A percentile compares a stretch with the other conserved stretches of the same genome.
These are phyloP conservation scores for Eurotiales sp. DNA, from an alignment of 2,329 filamentous ascomycete genomes.

Conservation along the genomic window DNA sequence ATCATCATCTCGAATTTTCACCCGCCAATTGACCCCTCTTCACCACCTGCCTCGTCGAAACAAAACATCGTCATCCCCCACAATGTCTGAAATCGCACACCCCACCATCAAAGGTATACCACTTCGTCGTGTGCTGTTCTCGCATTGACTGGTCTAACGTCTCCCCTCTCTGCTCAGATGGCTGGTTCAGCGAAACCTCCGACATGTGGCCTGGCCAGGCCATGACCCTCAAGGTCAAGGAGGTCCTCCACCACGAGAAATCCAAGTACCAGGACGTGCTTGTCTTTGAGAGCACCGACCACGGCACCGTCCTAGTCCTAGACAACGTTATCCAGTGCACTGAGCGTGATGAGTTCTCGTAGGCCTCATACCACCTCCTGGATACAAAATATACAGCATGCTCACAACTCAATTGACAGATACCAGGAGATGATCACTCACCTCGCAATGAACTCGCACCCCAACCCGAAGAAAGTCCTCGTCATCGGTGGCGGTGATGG, in stretches of 20 bases:
- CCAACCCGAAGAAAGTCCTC: conserved; percentile 95
- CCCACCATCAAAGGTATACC: conserved; percentile 68
- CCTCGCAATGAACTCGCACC: conserved; percentile 97
- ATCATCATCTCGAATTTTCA: conserved; percentile 5
- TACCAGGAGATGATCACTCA: conserved; percentile 99
- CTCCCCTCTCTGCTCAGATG: conserved; percentile 62
- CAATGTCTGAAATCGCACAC: conserved; percentile 69
- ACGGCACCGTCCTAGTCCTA: conserved; percentile 91
- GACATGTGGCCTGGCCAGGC: conserved; percentile 99
- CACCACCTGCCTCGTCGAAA: conserved; percentile 11
- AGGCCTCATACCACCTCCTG: conserved; percentile 27
- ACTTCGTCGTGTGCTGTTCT: neutral
- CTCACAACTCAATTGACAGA: conserved; percentile 28
- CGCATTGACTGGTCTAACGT: neutral
- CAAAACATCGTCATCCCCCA: conserved; percentile 28
- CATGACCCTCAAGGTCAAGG: conserved; percentile 97
- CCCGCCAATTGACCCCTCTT: conserved; percentile 11
- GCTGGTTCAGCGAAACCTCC: conserved; percentile 99
- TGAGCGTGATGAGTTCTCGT: conserved; percentile 96
- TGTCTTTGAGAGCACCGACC: conserved; percentile 96
- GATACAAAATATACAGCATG: neutral
- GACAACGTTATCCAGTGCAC: conserved; percentile 99
- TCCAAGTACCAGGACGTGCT: conserved; percentile 98
- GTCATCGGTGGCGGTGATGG: conserved; percentile 98
- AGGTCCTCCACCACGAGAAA: conserved; percentile 98